These are phyloP conservation scores for Penicillium sp. DNA, from an alignment of 2,329 filamentous ascomycete species.

Conservation along the genomic window DNA sequence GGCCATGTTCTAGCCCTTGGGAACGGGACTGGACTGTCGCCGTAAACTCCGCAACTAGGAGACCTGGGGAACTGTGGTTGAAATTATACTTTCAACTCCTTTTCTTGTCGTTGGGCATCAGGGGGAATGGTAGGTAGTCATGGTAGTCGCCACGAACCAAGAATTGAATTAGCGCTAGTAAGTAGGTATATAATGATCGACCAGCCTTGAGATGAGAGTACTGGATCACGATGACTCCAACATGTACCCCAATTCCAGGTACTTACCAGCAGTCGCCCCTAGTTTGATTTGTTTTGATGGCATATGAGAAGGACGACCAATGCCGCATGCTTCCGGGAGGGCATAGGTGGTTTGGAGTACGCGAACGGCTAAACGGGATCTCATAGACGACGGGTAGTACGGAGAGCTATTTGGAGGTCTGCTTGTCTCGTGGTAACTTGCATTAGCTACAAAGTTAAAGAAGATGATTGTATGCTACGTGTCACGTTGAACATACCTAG, in stretches of 20 bases:
- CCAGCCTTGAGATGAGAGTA: no score
- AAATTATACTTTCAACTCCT: not conserved
- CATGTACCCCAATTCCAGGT: not conserved
- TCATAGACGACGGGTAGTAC: not conserved
- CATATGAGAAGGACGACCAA: not conserved
- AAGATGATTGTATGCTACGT: not conserved
- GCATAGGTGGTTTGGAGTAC: not conserved
- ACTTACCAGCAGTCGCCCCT: not conserved
- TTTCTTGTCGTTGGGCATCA: not conserved
- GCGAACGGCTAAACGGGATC: not conserved
- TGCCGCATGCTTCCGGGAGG: not conserved
- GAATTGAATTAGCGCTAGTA: not conserved
- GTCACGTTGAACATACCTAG: no score
- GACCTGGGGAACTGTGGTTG: not conserved
- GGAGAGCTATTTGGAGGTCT: not conserved
- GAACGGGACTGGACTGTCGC: conserved; percentile 9
- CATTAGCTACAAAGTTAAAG: not conserved
- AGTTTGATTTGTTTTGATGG: not conserved
- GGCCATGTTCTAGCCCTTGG: conserved; percentile 4
- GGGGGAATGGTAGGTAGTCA: not conserved
- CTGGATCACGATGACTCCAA: not conserved
- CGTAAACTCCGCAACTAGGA: conserved; percentile 4
- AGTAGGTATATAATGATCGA: no score
- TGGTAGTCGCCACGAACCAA: not conserved
- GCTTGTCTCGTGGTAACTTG: not conserved